Percentiles rank a stretch among this genome's conserved stretches.
These are phyloP conservation scores for Psilocybe sp. DNA, from an alignment of 768 basidiomycete genomes.

Conservation along the genomic window DNA sequence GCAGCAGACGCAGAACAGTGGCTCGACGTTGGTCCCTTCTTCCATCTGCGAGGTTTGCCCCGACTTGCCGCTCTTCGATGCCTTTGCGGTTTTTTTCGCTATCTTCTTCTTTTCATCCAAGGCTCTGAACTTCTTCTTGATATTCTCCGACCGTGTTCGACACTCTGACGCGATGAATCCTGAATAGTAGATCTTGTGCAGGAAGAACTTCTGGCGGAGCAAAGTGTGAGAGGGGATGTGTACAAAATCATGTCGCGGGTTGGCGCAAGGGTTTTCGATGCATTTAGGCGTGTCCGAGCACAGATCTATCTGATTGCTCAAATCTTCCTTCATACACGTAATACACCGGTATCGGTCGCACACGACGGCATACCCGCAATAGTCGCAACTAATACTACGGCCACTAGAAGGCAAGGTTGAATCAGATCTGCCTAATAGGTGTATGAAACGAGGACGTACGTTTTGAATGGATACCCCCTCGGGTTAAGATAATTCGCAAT, in stretches of 20 bases:
- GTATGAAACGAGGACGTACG: too few species aligned
- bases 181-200: not conserved
- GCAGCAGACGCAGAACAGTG: constrained; percentile 5
- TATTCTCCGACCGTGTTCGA: not conserved
- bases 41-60: not conserved
- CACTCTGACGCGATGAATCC: not conserved
- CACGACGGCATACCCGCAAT: not conserved
- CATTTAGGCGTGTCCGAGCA: not conserved
- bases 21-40: too few species aligned
- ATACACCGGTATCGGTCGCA: constrained; percentile 5
- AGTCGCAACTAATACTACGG: not conserved
- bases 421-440: too few species aligned
- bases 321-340: constrained; percentile 6
- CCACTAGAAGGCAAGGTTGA: not conserved
- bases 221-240: constrained; percentile 5
- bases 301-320: constrained; percentile 1
- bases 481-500: too few species aligned
- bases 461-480: too few species aligned
- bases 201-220: not conserved
- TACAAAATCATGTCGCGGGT: not conserved
- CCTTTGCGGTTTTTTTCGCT: not conserved
- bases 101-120: not conserved
- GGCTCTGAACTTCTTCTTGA: constrained; percentile 1
- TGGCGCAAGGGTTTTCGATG: not conserved
- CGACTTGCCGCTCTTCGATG: not conserved